Evolutionary conservation across 805 yeast species (phyloP).

Genomic region (Spathaspora passalidarum): DNA sequence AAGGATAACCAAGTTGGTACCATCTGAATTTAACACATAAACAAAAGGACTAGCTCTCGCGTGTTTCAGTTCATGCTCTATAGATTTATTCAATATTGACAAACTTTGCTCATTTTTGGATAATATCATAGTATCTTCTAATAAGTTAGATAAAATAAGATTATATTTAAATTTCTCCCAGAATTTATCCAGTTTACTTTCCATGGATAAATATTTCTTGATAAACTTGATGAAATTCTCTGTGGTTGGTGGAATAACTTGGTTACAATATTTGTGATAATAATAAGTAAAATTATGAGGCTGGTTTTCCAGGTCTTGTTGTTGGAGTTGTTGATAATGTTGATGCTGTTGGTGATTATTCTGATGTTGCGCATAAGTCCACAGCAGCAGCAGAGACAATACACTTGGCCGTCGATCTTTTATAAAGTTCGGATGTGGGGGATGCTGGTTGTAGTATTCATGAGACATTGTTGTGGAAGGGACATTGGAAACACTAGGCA

Average conservation of each 20-base stretch:
- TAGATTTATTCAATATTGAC: constrained; percentile 11
- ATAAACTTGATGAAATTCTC: constrained; percentile 22
- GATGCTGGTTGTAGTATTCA: not conserved
- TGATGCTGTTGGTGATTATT: not conserved
- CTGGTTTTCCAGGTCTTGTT: not conserved
- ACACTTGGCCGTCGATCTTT: not conserved
- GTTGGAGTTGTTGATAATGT: not conserved
- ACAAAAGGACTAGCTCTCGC: not conserved
- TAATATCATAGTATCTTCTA: constrained; percentile 40
- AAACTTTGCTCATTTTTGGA: constrained; percentile 40
- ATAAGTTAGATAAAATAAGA: constrained; percentile 33
- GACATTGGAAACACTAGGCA: not conserved
- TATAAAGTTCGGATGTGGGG: not conserved
- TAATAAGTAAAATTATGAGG: constrained; percentile 1
- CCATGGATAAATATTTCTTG: constrained; percentile 24
- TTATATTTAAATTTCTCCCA: constrained; percentile 43
- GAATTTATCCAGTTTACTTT: constrained; percentile 17
- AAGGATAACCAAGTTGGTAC: constrained; percentile 13
- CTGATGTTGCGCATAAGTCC: not conserved
- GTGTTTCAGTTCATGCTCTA: not conserved
- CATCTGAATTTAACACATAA: constrained; percentile 18
- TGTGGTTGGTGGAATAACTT: constrained; percentile 9
- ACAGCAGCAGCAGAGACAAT: not conserved
- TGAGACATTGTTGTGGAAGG: constrained; percentile 1
- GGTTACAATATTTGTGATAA: constrained; percentile 1